These are phyloP conservation scores for Barnettozyma vustinii DNA, from an alignment of 805 yeast species.

Conservation along the genomic window DNA sequence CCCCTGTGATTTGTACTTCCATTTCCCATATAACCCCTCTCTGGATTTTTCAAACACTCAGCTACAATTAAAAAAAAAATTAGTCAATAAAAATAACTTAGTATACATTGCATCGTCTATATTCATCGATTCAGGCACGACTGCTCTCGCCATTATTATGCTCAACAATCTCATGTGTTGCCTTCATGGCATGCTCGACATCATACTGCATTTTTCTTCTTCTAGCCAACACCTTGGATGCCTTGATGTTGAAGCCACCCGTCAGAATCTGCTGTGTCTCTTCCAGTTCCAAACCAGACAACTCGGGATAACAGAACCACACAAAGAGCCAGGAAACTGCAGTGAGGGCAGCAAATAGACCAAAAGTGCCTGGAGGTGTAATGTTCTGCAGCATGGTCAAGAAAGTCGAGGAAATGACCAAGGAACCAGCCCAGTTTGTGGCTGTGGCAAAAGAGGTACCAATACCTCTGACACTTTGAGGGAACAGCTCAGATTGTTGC, in stretches of 20 bases:
- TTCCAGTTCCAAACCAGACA: constrained; percentile 84
- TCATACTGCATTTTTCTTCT: constrained; percentile 30
- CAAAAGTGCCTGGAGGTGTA: constrained; percentile 93
- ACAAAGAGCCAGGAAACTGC: constrained; percentile 66
- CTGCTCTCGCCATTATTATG: constrained; percentile 5
- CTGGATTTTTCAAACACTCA: no score
- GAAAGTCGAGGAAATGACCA: constrained; percentile 86
- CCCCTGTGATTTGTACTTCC: no score
- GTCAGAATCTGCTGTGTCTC: constrained; percentile 79
- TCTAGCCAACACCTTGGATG: constrained; percentile 50
- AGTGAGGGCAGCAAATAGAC: constrained; percentile 82
- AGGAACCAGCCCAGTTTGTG: constrained; percentile 92
- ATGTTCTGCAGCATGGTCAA: constrained; percentile 90
- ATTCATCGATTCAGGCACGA: not conserved
- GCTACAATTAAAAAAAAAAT: no score
- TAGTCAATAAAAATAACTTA: not conserved
- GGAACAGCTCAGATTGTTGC: constrained; percentile 95
- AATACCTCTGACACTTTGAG: constrained; percentile 87
- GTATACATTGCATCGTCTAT: not conserved
- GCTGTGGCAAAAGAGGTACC: constrained; percentile 91
- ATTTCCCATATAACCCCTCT: no score
- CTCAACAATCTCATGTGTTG: constrained; percentile 26
- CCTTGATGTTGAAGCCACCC: constrained; percentile 82
- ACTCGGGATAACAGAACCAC: constrained; percentile 85
- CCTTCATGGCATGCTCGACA: constrained; percentile 22